Percentiles rank a stretch among this genome's conserved stretches.
Conservation (phyloP, 2,329 filamentous ascomycete species). For the Cladosporium sp. region DNA sequence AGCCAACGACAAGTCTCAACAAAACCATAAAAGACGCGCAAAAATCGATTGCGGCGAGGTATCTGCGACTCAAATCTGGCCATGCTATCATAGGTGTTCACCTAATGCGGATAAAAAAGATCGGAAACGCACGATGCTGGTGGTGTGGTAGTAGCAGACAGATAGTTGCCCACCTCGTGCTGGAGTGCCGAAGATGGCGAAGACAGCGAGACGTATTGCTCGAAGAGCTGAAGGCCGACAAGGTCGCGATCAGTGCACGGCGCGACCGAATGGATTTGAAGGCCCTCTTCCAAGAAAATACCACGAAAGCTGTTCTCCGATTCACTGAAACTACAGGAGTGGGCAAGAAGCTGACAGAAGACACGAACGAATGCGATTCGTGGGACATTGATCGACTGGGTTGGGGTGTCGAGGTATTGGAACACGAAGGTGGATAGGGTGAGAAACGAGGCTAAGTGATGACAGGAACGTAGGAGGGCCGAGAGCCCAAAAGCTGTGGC, state of each 20-base stretch:
- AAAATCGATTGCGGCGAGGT: background rate
- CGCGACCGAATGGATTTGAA: background rate
- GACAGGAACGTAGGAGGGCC: too few relatives aligned
- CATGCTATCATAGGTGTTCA: constrained; percentile 1
- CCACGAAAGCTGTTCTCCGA: background rate
- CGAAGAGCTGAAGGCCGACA: background rate
- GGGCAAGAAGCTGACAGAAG: background rate
- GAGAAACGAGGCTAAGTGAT: too few relatives aligned
- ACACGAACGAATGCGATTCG: too few relatives aligned
- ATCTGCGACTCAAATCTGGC: background rate
- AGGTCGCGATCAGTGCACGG: constrained; percentile 2
- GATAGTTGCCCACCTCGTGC: background rate
- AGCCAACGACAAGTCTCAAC: background rate
- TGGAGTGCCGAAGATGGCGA: constrained; percentile 4
- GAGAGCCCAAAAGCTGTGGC: too few relatives aligned
- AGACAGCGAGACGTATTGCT: background rate
- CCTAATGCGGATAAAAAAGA: background rate
- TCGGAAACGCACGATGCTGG: constrained; percentile 1
- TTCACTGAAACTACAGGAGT: background rate
- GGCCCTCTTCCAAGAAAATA: constrained; percentile 12
- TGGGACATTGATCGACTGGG: background rate
- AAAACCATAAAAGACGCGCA: background rate
- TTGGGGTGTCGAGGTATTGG: too few relatives aligned
- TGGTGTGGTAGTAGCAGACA: background rate
- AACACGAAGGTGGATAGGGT: too few relatives aligned